phyloP scores from a whole-genome alignment of 805 yeast species.

The Candida maltosa region DNA sequence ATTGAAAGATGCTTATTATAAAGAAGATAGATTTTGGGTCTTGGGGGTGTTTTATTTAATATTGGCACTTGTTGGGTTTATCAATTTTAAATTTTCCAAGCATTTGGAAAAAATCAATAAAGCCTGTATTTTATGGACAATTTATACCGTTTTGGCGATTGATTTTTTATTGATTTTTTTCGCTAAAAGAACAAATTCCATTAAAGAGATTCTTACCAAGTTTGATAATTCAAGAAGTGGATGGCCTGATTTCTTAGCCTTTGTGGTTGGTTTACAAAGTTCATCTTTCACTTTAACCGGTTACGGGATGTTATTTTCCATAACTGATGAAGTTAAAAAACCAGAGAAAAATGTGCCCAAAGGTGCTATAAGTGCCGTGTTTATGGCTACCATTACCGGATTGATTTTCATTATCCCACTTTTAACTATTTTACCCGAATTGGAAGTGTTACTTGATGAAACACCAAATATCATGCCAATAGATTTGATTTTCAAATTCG shows the following conservation, averaged over 20 bases:
- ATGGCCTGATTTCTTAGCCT: conserved; percentile 69
- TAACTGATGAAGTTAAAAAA: conserved; percentile 75
- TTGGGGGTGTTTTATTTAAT: conserved; percentile 55
- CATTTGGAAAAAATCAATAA: conserved; percentile 62
- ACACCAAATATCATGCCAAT: conserved; percentile 72
- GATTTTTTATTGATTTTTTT: conserved; percentile 60
- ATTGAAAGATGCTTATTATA: conserved; percentile 54
- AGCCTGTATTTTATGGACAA: conserved; percentile 72
- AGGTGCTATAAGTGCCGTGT: conserved; percentile 65
- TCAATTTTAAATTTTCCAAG: conserved; percentile 59
- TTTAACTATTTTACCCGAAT: conserved; percentile 67
- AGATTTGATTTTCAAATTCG: conserved; percentile 67
- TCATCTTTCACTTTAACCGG: conserved; percentile 80
- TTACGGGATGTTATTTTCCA: conserved; percentile 75
- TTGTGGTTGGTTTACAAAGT: conserved; percentile 73
- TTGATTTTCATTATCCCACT: conserved; percentile 70
- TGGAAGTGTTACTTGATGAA: conserved; percentile 51
- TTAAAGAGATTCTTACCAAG: conserved; percentile 56
- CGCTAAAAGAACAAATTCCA: conserved; percentile 56
- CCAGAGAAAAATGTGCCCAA: conserved; percentile 76
- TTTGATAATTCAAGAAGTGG: conserved; percentile 75
- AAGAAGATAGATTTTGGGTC: conserved; percentile 53
- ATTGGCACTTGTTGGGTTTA: conserved; percentile 56
- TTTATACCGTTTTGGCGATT: conserved; percentile 65
- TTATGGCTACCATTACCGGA: conserved; percentile 66